phyloP scores from a whole-genome alignment of 192 early-diverging fungal species.

The Coemansia sp. region DNA sequence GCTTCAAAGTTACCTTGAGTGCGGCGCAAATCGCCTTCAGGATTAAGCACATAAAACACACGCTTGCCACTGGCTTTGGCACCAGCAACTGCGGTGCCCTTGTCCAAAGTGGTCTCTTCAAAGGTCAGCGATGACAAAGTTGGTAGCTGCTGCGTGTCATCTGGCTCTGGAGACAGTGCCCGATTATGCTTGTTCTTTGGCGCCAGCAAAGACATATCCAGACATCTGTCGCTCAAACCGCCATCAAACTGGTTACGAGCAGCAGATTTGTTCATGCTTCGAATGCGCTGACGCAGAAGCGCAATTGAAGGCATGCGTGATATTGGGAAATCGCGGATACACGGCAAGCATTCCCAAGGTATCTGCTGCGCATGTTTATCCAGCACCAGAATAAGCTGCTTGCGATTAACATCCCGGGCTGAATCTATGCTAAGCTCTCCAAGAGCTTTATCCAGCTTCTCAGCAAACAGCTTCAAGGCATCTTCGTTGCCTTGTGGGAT shows the following conservation, averaged over 20 bases:
- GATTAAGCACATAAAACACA: slow-evolving; percentile 88
- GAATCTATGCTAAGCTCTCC: neutral
- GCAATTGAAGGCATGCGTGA: slow-evolving; percentile 79
- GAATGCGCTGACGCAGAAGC: slow-evolving; percentile 65
- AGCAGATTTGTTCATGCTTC: slow-evolving; percentile 19
- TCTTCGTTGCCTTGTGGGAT: slow-evolving; percentile 16
- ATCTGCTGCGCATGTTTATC: slow-evolving; percentile 82
- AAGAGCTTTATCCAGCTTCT: slow-evolving; percentile 51
- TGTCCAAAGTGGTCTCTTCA: neutral
- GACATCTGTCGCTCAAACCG: neutral
- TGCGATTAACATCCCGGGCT: slow-evolving; percentile 22
- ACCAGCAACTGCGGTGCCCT: neutral
- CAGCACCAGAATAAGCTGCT: slow-evolving; percentile 77
- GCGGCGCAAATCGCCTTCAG: slow-evolving; percentile 74
- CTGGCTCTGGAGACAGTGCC: neutral
- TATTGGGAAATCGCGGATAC: slow-evolving; percentile 64
- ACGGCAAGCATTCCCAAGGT: slow-evolving; percentile 87
- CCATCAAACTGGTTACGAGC: neutral
- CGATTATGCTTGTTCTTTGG: neutral
- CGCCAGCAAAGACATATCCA: neutral
- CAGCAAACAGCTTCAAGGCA: slow-evolving; percentile 64
- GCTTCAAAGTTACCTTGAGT: slow-evolving; percentile 78
- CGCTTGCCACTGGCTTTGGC: slow-evolving; percentile 44
- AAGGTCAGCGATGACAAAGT: slow-evolving; percentile 7
- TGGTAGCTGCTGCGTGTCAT: neutral